Percentiles rank a stretch among this genome's conserved stretches.
These are phyloP conservation scores for Abortiporus biennis DNA, from an alignment of 1,284 basidiomycete species.

Conservation along the genomic window DNA sequence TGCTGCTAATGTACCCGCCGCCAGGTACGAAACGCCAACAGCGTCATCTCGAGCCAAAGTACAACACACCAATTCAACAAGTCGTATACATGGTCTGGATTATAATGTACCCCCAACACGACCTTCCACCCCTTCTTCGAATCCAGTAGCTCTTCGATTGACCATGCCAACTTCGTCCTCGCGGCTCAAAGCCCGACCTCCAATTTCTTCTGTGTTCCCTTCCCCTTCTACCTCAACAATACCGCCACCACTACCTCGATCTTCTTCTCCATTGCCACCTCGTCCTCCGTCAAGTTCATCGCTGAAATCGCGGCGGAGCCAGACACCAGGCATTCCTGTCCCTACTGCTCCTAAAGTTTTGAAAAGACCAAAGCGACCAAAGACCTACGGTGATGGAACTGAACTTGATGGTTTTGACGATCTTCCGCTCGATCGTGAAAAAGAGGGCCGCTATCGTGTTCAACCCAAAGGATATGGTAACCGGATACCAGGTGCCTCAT, in stretches of 20 bases:
- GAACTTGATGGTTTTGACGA: constrained; percentile 92
- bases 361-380: constrained; percentile 65
- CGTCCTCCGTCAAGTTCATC: constrained; percentile 45
- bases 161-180: constrained; percentile 79
- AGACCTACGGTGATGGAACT: constrained; percentile 86
- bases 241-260: constrained; percentile 27
- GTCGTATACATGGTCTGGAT: constrained; percentile 51
- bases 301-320: constrained; percentile 24
- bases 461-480: constrained; percentile 62
- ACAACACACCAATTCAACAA: constrained; percentile 56
- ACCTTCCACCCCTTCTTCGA: constrained; percentile 71
- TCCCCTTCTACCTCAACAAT: constrained; percentile 30
- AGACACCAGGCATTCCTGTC: constrained; percentile 27
- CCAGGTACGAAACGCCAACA: constrained; percentile 68
- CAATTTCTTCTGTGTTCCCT: constrained; percentile 69
- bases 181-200: constrained; percentile 64
- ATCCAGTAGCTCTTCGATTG: constrained; percentile 65
- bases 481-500: constrained; percentile 51
- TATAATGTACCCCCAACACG: constrained; percentile 69
- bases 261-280: constrained; percentile 53
- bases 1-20: constrained; percentile 30
- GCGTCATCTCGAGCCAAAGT: constrained; percentile 72
- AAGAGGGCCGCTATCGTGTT: constrained; percentile 65
- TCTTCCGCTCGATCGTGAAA: constrained; percentile 79
- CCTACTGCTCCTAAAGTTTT: constrained; percentile 60